These are phyloP conservation scores for Debaryomyces sp. DNA, from an alignment of 1,139 yeast genomes.

Conservation along the genomic window DNA sequence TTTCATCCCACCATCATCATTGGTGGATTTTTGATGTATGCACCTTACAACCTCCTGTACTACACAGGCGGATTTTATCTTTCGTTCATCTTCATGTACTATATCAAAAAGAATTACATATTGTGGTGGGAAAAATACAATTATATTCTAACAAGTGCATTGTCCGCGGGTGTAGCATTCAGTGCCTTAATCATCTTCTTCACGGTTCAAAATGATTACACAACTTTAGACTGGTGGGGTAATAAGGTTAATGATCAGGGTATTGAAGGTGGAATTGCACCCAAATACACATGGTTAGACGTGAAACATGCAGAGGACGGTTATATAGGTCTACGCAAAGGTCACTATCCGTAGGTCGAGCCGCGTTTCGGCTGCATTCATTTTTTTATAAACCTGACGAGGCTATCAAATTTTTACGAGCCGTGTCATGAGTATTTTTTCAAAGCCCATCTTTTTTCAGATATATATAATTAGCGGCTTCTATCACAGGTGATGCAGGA, in stretches of 20 bases:
- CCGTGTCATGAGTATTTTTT: not conserved
- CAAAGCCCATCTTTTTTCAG: not conserved
- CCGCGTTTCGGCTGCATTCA: not conserved
- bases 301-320: conserved; percentile 43
- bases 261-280: conserved; percentile 41
- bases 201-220: conserved; percentile 50
- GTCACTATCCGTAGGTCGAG: conserved; percentile 33
- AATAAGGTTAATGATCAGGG: conserved; percentile 46
- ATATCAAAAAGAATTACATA: conserved; percentile 49
- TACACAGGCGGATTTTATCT: conserved; percentile 53
- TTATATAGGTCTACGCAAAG: conserved; percentile 45
- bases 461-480: not conserved
- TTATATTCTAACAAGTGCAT: conserved; percentile 59
- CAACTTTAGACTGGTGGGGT: conserved; percentile 63
- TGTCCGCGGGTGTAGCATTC: conserved; percentile 63
- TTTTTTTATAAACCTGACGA: not conserved
- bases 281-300: conserved; percentile 33
- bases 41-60: conserved; percentile 61
- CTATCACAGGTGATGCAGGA: not conserved
- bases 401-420: not conserved
- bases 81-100: conserved; percentile 54
- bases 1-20: conserved; percentile 53
- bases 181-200: conserved; percentile 59
- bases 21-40: conserved; percentile 49
- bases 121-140: conserved; percentile 70